Evolutionary conservation across 306 rosid genomes (phyloP), one percentile per base, ranked within the genome.

Genomic region (Acmispon strigosus): DNA sequence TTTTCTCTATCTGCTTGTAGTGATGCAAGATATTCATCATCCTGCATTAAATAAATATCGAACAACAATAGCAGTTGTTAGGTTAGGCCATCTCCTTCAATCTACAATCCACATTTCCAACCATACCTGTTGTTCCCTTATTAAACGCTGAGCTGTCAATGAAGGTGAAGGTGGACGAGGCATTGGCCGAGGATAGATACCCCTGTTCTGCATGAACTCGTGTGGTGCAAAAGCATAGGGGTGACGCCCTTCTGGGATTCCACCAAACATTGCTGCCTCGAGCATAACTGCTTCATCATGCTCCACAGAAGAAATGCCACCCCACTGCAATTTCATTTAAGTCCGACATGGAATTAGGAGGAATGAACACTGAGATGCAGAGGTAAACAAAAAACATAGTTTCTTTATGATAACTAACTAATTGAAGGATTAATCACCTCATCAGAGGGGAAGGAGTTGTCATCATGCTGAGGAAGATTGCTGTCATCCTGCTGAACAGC

Each of bases 231-330:
- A 89, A 55, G 90, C 81, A 69, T 79, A 68, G 58, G 36, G 89
- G 80, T 88, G 80, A 69, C 77, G 75, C 50, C 87, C 90, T 85
- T 91, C 97, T 10, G 97, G 94, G 66, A 88, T 84, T 75, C 97
- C 96, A 70, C 99, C 99, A 63, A 91, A 94, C 92, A 89, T 87
- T 67, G 97, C 97, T 56, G 96, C 97, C 87, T 91, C 97, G 36
- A 94, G 96, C 96, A 95, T 95, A 56, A 94, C 95, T 51, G 97
- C 97, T 82, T 89, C 97, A 43, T 94, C 95, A 37, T 86, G 97
- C 71, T 94, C 97, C 87, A 74, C 90, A 1, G 97, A 89, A 73
- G 95, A 91, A 62, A 91, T 88, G 72, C 96, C 97, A 75, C 97
- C 97, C 99, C 95, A 91, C 99, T 94, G 82, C 82, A 78, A 64